Base-by-base conservation (phyloP, 1,139 yeast species). In the Saccharomyces hybrid region DNA sequence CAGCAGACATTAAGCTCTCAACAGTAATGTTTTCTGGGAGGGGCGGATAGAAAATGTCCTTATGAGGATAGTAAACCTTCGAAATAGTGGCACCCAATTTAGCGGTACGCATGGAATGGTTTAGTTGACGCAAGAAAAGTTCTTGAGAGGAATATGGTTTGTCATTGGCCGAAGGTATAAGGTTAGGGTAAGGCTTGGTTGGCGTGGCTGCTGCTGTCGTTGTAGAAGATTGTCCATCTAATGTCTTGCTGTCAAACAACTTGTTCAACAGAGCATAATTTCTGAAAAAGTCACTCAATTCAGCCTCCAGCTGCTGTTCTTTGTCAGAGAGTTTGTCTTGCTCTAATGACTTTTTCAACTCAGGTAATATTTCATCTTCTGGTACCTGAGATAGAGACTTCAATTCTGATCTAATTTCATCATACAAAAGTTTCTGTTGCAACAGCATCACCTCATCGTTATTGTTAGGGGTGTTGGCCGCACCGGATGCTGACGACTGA, bases 1-100 rank as follows among this genome's bases (percentile, higher is more conserved):
- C 98, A 0, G 98, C 89, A 4, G 97, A 95, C 71, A 91, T 70
- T 53, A 91, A 77, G 55, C 83, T 82, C 28, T 88, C 75, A 34
- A 89, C 74, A 1, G 93, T 77, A 11, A 87, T 69, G 56, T 85
- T 81, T 32, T 78, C 73, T 26, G 82, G 75, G 32, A 76, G 66
- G 14, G 63, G 58, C 13, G 96, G 96, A 26, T 74, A 70, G 53
- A 76, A 75, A 29, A 84, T 76, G 58, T 87, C 88, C 59, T 78
- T 76, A 65, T 85, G 83, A 25, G 96, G 96, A 53, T 73, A 72
- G 67, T 88, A 88, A 8, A 87, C 82, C 55, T 83, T 75, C 41
- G 75, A 71, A 9, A 88, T 64, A n/a, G 72, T 65, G 1, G 96
- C 83, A 0, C 98, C 98, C 49, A 86, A 72, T 48, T 71, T 72